Evolutionary conservation across 805 yeast species (phyloP).

Genomic region (Saccharomycopsis malanga): DNA sequence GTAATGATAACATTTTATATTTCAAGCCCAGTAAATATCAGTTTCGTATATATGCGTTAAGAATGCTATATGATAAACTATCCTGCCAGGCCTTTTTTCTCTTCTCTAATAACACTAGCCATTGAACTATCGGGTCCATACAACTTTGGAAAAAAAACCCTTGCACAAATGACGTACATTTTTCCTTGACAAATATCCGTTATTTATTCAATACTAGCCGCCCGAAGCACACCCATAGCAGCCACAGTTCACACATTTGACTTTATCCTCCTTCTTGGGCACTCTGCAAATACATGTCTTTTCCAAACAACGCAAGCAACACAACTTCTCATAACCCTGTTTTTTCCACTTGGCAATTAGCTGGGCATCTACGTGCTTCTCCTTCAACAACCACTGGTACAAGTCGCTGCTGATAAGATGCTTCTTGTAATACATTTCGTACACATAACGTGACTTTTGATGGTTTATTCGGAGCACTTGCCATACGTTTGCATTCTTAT

Average conservation of each 20-base stretch:
- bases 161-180: too few relatives aligned
- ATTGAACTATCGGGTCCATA: too few relatives aligned
- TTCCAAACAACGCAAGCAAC: conserved; percentile 76
- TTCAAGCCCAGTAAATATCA: too few relatives aligned
- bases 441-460: conserved; percentile 69
- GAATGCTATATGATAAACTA: too few relatives aligned
- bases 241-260: conserved; percentile 19
- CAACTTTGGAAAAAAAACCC: too few relatives aligned
- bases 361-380: conserved; percentile 58
- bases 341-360: conserved; percentile 81
- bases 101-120: too few relatives aligned
- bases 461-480: conserved; percentile 64
- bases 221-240: conserved; percentile 17
- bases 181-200: too few relatives aligned
- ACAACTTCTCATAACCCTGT: conserved; percentile 78
- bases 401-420: conserved; percentile 59
- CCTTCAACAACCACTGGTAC: conserved; percentile 66
- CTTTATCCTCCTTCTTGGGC: conserved; percentile 37
- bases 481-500: conserved; percentile 59
- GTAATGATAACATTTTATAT: too few relatives aligned
- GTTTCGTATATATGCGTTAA: too few relatives aligned
- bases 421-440: conserved; percentile 63
- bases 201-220: too few relatives aligned
- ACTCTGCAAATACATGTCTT: conserved; percentile 82
- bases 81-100: too few relatives aligned